Conservation (phyloP, 805 yeast species). For the Zygosaccharomyces lentus region DNA sequence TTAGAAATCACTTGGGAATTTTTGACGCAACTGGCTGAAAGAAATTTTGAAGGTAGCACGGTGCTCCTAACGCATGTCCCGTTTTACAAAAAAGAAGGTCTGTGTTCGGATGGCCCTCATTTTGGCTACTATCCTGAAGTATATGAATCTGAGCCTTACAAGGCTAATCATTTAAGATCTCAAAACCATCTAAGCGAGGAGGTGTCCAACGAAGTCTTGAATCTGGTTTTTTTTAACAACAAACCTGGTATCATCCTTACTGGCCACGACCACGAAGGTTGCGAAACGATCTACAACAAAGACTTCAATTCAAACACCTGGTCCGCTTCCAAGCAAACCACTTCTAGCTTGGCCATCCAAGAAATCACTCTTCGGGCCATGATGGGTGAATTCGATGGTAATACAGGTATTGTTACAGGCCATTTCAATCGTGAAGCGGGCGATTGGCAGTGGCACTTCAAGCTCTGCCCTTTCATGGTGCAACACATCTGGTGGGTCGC, state of each 20-base stretch:
- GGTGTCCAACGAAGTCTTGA: constrained; percentile 61
- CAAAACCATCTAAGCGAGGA: constrained; percentile 79
- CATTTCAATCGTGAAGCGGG: constrained; percentile 43
- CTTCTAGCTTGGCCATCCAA: constrained; percentile 39
- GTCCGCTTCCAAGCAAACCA: constrained; percentile 49
- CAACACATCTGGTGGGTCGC: constrained; percentile 98
- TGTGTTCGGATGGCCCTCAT: constrained; percentile 84
- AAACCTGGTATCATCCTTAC: constrained; percentile 78
- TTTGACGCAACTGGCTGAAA: constrained; percentile 51
- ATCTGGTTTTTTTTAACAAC: constrained; percentile 61
- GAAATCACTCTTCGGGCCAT: constrained; percentile 87
- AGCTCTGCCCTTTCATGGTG: constrained; percentile 73
- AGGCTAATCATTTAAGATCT: constrained; percentile 66
- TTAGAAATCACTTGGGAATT: constrained; percentile 68
- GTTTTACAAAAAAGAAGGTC: constrained; percentile 71
- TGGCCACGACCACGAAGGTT: constrained; percentile 97
- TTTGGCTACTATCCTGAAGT: constrained; percentile 53
- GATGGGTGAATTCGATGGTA: constrained; percentile 96
- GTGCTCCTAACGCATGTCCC: constrained; percentile 87
- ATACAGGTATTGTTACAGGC: constrained; percentile 80
- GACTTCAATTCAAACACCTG: constrained; percentile 44
- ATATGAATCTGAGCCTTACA: constrained; percentile 57
- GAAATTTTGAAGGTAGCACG: constrained; percentile 70
- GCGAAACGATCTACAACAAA: constrained; percentile 62
- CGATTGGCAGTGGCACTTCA: constrained; percentile 64